A percentile compares a stretch with the other conserved stretches of the same genome.
Evolutionary conservation across 2,329 filamentous ascomycete species (phyloP).

Genomic region (Penicillium sp.): DNA sequence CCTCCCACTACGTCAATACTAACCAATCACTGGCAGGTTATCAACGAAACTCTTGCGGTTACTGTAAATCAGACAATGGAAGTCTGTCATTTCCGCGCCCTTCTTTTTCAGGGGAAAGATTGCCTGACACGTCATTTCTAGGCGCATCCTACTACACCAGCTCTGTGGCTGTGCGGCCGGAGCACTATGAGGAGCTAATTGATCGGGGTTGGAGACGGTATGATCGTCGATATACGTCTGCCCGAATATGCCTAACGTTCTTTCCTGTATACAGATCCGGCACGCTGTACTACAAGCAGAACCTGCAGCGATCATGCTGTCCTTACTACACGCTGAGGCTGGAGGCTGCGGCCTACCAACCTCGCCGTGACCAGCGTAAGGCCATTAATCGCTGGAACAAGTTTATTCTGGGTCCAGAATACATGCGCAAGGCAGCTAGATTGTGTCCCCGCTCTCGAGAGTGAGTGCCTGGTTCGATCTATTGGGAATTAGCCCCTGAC

Average conservation of each 20-base stretch:
- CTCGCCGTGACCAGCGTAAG: constrained; percentile 46
- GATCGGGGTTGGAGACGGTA: constrained; percentile 50
- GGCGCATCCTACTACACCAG: constrained; percentile 47
- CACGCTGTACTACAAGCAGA: constrained; percentile 49
- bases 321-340: constrained; percentile 64
- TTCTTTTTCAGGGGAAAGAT: constrained; percentile 6
- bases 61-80: constrained; percentile 45
- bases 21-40: constrained; percentile 35
- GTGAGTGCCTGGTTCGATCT: constrained; percentile 28
- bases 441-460: constrained; percentile 44
- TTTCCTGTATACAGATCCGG: constrained; percentile 38
- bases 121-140: constrained; percentile 25
- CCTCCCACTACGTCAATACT: not conserved
- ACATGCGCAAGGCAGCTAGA: constrained; percentile 43
- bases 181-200: constrained; percentile 47
- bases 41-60: constrained; percentile 47
- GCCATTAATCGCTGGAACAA: constrained; percentile 49
- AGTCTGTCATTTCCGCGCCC: constrained; percentile 36
- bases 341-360: constrained; percentile 41
- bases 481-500: constrained; percentile 6
- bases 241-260: constrained; percentile 6
- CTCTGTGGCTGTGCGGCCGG: constrained; percentile 41
- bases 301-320: constrained; percentile 74
- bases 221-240: constrained; percentile 1
- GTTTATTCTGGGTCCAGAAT: constrained; percentile 46